phyloP scores from a whole-genome alignment of 2,329 filamentous ascomycete species.

The Penicillium capsulatum region DNA sequence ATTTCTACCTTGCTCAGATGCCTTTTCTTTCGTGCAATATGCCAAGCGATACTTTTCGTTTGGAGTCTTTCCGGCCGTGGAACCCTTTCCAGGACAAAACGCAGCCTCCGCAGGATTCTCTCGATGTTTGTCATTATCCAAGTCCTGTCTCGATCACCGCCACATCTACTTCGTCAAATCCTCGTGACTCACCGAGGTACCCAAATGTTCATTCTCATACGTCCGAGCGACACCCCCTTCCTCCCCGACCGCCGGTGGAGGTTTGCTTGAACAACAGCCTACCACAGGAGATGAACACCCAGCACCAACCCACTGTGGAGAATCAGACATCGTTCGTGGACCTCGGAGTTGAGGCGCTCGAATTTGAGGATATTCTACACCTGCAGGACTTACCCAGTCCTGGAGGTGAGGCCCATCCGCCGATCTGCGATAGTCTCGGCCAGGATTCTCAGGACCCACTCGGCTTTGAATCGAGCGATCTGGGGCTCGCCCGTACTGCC shows the following conservation, averaged over 20 bases:
- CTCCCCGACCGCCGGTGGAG: constrained; percentile 9
- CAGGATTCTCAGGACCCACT: constrained; percentile 3
- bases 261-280: constrained; percentile 8
- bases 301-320: constrained; percentile 2
- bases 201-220: constrained; percentile 1
- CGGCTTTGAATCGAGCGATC: constrained; percentile 2
- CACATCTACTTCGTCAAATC: constrained; percentile 7
- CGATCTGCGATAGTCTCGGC: not conserved
- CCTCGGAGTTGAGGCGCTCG: constrained; percentile 2
- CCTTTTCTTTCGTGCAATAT: constrained; percentile 5
- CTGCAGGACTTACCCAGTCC: constrained; percentile 1
- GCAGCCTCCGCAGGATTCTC: constrained; percentile 3
- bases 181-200: constrained; percentile 1
- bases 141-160: constrained; percentile 11
- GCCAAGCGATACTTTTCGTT: constrained; percentile 8
- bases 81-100: constrained; percentile 9
- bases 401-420: constrained; percentile 3
- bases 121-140: constrained; percentile 10
- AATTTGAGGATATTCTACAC: constrained; percentile 4
- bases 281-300: constrained; percentile 1
- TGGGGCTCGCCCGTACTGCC: constrained; percentile 3
- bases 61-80: constrained; percentile 15
- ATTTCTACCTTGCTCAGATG: not conserved
- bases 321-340: constrained; percentile 2
- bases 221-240: constrained; percentile 11